phyloP scores from a whole-genome alignment of 345 rosid genomes.

The Citrus reticulata region DNA sequence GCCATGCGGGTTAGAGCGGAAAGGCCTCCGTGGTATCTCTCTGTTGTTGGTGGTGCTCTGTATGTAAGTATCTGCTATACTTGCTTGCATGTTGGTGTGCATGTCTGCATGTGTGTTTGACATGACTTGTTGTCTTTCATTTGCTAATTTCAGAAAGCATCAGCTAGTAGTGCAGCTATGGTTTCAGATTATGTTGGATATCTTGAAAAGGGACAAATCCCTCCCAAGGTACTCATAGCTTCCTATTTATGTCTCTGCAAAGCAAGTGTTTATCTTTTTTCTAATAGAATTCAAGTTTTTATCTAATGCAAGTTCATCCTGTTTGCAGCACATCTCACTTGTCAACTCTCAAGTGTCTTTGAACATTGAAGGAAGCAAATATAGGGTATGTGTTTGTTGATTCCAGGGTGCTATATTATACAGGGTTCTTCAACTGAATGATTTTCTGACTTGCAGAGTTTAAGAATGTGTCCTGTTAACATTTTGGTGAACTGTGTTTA shows the following conservation, averaged over 20 bases:
- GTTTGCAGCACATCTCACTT: constrained; percentile 89
- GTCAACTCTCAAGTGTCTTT: constrained; percentile 94
- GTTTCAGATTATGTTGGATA: constrained; percentile 98
- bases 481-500: constrained; percentile 24
- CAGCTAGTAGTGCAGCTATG: constrained; percentile 89
- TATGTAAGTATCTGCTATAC: constrained; percentile 52
- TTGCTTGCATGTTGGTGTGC: not conserved
- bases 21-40: constrained; percentile 99
- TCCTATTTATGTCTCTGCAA: constrained; percentile 3
- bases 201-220: constrained; percentile 99
- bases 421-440: not conserved
- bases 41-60: constrained; percentile 97
- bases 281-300: not conserved
- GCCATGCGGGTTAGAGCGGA: constrained; percentile 99
- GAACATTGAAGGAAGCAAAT: constrained; percentile 99
- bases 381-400: constrained; percentile 50
- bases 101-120: not conserved
- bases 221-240: constrained; percentile 74
- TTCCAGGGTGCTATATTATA: constrained; percentile 5
- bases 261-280: constrained; percentile 13
- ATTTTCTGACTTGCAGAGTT: constrained; percentile 6
- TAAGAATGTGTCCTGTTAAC: constrained; percentile 7
- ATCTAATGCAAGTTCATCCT: constrained; percentile 8
- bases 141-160: constrained; percentile 75
- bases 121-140: not conserved